These are phyloP conservation scores for Coemansia sp. DNA, from an alignment of 192 early-diverging fungal species.

Conservation along the genomic window DNA sequence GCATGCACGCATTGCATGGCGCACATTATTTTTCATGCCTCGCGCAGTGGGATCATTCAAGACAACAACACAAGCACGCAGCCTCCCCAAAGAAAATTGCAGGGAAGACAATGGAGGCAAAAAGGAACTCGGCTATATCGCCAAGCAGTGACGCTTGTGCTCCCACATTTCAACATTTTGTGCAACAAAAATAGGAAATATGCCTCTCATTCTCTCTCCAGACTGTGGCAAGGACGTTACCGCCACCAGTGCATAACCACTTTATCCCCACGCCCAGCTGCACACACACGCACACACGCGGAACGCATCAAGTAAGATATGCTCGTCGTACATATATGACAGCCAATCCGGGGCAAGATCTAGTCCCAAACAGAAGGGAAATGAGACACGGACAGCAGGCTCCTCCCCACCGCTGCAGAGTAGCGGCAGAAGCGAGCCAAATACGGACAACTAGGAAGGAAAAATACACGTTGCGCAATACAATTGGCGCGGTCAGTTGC, in stretches of 20 bases:
- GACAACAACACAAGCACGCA: neutral
- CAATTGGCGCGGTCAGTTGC: constrained; percentile 11
- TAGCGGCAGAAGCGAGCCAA: constrained; percentile 16
- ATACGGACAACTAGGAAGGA: neutral
- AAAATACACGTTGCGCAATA: constrained; percentile 11
- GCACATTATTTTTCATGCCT: constrained; percentile 4
- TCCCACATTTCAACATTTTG: neutral
- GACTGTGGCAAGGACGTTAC: neutral
- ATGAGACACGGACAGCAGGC: neutral
- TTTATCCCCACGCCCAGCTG: neutral
- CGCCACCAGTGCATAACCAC: neutral
- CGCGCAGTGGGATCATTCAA: constrained; percentile 2
- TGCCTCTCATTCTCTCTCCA: neutral
- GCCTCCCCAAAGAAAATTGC: neutral
- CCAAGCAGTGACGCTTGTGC: neutral
- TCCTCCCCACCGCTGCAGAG: neutral
- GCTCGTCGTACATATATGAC: neutral
- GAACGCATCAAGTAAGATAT: neutral
- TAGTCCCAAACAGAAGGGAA: neutral
- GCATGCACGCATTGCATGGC: constrained; percentile 4
- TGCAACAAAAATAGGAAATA: neutral
- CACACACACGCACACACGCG: neutral
- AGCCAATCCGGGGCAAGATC: neutral
- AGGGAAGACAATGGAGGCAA: neutral
- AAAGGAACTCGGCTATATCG: constrained; percentile 7